phyloP scores from a whole-genome alignment of 2,329 filamentous ascomycete species.

The Microthyrium microscopicum region DNA sequence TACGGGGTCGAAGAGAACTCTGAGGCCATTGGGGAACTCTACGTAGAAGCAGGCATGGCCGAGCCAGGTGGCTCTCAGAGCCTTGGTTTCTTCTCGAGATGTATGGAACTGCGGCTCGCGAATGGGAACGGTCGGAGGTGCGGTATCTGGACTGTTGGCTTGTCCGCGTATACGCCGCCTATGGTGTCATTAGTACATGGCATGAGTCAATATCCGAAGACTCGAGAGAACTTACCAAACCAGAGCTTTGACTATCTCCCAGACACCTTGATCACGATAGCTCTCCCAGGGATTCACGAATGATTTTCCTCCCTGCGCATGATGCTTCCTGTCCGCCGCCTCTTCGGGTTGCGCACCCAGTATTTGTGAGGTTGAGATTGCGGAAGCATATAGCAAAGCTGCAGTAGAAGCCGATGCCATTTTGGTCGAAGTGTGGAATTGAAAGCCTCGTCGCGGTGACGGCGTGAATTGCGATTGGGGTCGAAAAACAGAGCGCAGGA shows the following conservation, averaged over 20 bases:
- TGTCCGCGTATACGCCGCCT: conserved; percentile 33
- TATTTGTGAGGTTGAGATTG: conserved; percentile 21
- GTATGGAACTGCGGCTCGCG: conserved; percentile 50
- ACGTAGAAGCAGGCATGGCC: conserved; percentile 90
- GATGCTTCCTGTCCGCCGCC: conserved; percentile 30
- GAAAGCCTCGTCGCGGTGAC: too few species aligned
- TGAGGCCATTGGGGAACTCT: conserved; percentile 71
- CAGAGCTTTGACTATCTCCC: conserved; percentile 21
- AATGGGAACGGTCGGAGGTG: conserved; percentile 48
- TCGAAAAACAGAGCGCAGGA: too few species aligned
- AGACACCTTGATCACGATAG: conserved; percentile 23
- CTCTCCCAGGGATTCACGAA: conserved; percentile 42
- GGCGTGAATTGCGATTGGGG: too few species aligned
- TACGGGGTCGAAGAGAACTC: conserved; percentile 85
- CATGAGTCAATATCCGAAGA: neutral
- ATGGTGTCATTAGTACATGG: conserved; percentile 7
- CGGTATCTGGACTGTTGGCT: conserved; percentile 42
- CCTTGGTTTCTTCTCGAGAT: conserved; percentile 36
- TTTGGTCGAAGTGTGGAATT: too few species aligned
- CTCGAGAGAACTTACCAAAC: conserved; percentile 18
- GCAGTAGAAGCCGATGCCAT: conserved; percentile 16
- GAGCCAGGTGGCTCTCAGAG: conserved; percentile 78
- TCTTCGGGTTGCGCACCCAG: conserved; percentile 27
- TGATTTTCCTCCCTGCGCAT: conserved; percentile 34
- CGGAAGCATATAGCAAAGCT: conserved; percentile 23